These are phyloP conservation scores for Lonicera japonica DNA, from an alignment of 129 eudicot species.

Conservation along the genomic window DNA sequence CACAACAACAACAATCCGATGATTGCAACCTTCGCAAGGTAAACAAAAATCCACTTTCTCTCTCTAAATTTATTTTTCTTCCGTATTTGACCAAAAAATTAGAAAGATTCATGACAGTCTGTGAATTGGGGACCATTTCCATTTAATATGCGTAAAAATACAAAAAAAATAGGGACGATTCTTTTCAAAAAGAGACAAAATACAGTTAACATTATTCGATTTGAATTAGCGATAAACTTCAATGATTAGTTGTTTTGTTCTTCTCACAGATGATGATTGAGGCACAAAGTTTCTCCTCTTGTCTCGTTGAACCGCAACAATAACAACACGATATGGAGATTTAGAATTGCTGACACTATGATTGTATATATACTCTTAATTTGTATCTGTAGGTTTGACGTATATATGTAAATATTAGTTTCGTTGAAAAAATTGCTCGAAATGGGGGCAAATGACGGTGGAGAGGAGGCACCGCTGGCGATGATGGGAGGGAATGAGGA, in stretches of 20 bases:
- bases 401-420: too few relatives aligned
- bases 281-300: not conserved
- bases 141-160: too few relatives aligned
- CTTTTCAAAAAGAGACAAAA: not conserved
- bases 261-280: not conserved
- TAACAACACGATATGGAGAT: not conserved
- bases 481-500: conserved; percentile 36
- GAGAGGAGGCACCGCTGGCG: conserved; percentile 32
- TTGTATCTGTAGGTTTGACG: not conserved
- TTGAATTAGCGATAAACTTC: not conserved
- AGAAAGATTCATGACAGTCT: too few relatives aligned
- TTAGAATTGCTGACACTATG: not conserved
- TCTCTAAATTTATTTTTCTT: not conserved
- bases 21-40: too few relatives aligned
- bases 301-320: not conserved
- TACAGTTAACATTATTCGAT: not conserved
- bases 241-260: not conserved
- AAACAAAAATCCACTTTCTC: too few relatives aligned
- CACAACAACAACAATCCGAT: too few relatives aligned
- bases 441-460: conserved; percentile 52
- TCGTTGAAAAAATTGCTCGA: not conserved
- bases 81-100: not conserved
- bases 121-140: too few relatives aligned
- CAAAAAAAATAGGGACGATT: too few relatives aligned
- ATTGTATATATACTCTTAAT: not conserved